These are phyloP conservation scores for Xylona heveae DNA, from an alignment of 495 filamentous ascomycete species.

Conservation along the genomic window DNA sequence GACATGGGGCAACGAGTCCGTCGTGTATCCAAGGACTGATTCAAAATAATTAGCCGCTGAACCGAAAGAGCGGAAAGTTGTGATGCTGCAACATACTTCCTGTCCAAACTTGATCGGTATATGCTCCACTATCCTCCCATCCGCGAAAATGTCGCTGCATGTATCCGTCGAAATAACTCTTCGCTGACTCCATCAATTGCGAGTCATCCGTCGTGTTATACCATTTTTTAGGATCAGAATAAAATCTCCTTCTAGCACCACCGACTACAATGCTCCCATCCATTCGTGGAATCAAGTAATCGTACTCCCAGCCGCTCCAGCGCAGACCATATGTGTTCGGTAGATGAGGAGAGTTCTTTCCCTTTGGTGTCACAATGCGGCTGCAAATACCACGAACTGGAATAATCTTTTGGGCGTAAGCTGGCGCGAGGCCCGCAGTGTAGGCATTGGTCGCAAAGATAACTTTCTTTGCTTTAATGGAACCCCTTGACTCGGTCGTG, in stretches of 20 bases:
- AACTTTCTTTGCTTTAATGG: slow-evolving; percentile 7
- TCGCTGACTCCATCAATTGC: slow-evolving; percentile 18
- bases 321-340: neutral
- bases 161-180: slow-evolving; percentile 24
- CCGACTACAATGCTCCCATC: slow-evolving; percentile 33
- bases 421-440: slow-evolving; percentile 6
- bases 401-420: slow-evolving; percentile 7
- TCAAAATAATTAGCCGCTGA: slow-evolving; percentile 3
- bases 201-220: slow-evolving; percentile 28
- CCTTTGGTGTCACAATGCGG: neutral
- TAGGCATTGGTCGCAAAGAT: slow-evolving; percentile 12
- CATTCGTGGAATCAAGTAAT: slow-evolving; percentile 27
- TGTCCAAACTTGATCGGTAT: slow-evolving; percentile 27
- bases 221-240: slow-evolving; percentile 18
- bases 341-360: neutral
- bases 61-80: neutral
- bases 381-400: slow-evolving; percentile 6
- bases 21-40: slow-evolving; percentile 19
- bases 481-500: slow-evolving; percentile 7
- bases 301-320: slow-evolving; percentile 5
- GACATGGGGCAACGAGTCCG: slow-evolving; percentile 23
- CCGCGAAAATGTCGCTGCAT: slow-evolving; percentile 25
- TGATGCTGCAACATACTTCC: slow-evolving; percentile 20
- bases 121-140: slow-evolving; percentile 24
- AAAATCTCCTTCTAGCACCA: slow-evolving; percentile 21